phyloP scores from a whole-genome alignment of 2,329 filamentous ascomycete genomes.

The Fusarium goolgardi region DNA sequence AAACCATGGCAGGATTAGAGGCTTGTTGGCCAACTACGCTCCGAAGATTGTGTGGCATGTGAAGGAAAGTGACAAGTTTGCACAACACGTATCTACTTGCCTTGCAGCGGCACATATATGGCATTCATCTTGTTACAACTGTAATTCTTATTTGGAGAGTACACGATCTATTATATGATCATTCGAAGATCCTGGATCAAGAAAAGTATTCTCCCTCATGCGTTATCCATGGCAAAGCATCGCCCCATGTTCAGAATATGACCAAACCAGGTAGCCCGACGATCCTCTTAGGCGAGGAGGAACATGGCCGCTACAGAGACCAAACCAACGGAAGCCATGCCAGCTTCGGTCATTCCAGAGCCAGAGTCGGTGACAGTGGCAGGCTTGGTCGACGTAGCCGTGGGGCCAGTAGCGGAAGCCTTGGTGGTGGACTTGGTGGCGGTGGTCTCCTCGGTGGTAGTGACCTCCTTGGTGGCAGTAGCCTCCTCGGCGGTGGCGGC shows the following conservation, averaged over 20 bases:
- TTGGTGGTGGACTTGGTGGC: background rate
- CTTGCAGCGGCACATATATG: background rate
- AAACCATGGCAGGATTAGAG: too few relatives aligned
- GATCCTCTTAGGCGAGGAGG: background rate
- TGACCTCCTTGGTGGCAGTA: too few relatives aligned
- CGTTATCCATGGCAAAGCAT: background rate
- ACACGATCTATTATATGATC: background rate
- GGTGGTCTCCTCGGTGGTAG: too few relatives aligned
- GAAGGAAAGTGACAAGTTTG: background rate
- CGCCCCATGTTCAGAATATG: background rate
- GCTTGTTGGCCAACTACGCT: too few relatives aligned
- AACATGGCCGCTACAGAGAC: background rate
- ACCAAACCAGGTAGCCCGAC: rapidly evolving
- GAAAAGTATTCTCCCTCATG: background rate
- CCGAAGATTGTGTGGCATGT: too few relatives aligned
- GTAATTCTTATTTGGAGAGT: background rate
- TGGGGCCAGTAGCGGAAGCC: background rate
- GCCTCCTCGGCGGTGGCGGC: too few relatives aligned
- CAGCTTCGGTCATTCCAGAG: background rate
- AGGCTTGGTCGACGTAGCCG: background rate
- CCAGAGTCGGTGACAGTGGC: background rate
- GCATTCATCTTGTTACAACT: background rate
- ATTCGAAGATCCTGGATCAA: background rate
- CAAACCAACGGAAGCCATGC: background rate
- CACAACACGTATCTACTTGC: background rate